phyloP scores from a whole-genome alignment of 2,329 filamentous ascomycete genomes.

The Alternaria alternata region DNA sequence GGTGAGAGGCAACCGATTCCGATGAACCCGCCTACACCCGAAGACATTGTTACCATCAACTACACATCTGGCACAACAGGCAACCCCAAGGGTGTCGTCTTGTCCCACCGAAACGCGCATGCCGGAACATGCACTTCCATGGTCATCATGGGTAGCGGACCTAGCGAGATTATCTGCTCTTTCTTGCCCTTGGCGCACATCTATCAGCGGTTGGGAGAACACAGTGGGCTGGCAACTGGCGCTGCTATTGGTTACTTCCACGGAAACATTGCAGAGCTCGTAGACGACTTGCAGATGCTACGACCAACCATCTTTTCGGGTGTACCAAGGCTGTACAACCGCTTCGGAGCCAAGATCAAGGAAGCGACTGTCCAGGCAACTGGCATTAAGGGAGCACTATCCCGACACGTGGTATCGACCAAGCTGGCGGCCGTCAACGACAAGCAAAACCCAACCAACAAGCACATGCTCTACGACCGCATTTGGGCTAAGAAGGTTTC shows the following conservation, averaged over 20 bases:
- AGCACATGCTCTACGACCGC: slow-evolving; percentile 79
- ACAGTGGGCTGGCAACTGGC: slow-evolving; percentile 75
- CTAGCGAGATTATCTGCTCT: slow-evolving; percentile 75
- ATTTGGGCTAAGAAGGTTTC: slow-evolving; percentile 92
- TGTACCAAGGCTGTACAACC: slow-evolving; percentile 90
- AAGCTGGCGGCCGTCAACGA: slow-evolving; percentile 83
- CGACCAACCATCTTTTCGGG: slow-evolving; percentile 84
- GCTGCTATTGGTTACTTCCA: slow-evolving; percentile 90
- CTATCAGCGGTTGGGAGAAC: slow-evolving; percentile 85
- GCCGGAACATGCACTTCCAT: slow-evolving; percentile 72
- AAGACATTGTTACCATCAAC: slow-evolving; percentile 88
- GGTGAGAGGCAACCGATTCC: slow-evolving; percentile 75
- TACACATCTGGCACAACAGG: slow-evolving; percentile 90
- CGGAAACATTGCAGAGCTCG: slow-evolving; percentile 83
- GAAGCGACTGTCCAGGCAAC: slow-evolving; percentile 78
- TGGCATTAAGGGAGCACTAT: slow-evolving; percentile 82
- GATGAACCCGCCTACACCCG: slow-evolving; percentile 73
- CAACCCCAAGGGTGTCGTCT: slow-evolving; percentile 80
- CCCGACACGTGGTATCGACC: slow-evolving; percentile 77
- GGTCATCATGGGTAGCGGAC: slow-evolving; percentile 59
- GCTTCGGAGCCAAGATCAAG: slow-evolving; percentile 84
- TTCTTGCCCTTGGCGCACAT: slow-evolving; percentile 96
- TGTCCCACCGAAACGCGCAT: slow-evolving; percentile 83
- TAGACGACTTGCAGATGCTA: slow-evolving; percentile 90
- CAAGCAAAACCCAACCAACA: slow-evolving; percentile 76